Evolutionary conservation across 345 rosid species (phyloP).

Genomic region (Theobroma cacao): DNA sequence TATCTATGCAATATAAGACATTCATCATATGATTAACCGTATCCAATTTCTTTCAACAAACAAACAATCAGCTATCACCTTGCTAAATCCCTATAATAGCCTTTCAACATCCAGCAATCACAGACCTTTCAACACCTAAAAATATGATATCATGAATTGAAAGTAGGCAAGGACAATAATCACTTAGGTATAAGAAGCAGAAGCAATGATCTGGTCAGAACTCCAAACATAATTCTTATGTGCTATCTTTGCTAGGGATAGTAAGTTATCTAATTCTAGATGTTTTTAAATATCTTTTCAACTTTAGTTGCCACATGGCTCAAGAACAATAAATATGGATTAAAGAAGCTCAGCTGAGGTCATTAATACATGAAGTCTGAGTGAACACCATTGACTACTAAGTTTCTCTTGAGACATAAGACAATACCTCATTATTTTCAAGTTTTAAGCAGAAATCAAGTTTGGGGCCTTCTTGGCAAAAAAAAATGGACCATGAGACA

Average conservation of each 20-base stretch:
- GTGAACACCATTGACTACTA: background rate
- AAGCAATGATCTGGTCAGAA: background rate
- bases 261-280: background rate
- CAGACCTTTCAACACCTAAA: background rate
- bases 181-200: background rate
- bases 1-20: no score
- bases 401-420: background rate
- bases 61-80: no score
- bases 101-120: background rate
- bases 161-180: background rate
- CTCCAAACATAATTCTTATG: background rate
- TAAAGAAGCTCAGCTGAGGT: no score
- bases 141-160: background rate
- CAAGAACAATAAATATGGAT: background rate
- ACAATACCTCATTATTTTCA: background rate
- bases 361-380: no score
- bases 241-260: background rate
- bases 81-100: no score
- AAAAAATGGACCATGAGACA: background rate
- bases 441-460: background rate
- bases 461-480: background rate
- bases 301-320: background rate
- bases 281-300: background rate
- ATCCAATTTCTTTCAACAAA: background rate
- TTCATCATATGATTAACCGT: no score